Percentiles rank a stretch among this genome's conserved stretches.
These are phyloP conservation scores for Schizothecium vesticola DNA, from an alignment of 495 filamentous ascomycete species.

Conservation along the genomic window DNA sequence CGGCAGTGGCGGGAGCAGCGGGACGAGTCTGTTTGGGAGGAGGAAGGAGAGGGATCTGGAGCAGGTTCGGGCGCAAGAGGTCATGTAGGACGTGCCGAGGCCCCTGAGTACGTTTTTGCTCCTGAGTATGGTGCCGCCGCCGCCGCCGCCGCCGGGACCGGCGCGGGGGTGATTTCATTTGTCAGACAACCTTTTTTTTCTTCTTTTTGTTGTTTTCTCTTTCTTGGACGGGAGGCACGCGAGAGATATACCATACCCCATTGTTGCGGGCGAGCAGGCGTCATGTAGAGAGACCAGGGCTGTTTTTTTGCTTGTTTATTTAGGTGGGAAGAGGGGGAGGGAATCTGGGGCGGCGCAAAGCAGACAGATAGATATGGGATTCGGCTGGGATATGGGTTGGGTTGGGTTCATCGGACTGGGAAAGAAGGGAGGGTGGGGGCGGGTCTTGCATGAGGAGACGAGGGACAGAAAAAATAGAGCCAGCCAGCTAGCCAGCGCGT, in stretches of 20 bases:
- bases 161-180: neutral
- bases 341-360: neutral
- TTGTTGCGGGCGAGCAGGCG: neutral
- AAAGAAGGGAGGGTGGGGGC: neutral
- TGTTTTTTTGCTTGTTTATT: neutral
- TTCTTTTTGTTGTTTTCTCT: neutral
- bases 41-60: constrained; percentile 26
- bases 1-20: constrained; percentile 28
- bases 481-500: neutral
- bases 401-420: neutral
- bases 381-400: neutral
- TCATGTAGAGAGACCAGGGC: neutral
- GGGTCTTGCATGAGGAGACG: neutral
- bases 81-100: constrained; percentile 27
- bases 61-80: constrained; percentile 27
- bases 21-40: constrained; percentile 35
- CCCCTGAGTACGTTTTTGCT: constrained; percentile 19
- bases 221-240: neutral
- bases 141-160: neutral
- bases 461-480: neutral
- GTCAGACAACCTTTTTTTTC: neutral
- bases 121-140: neutral
- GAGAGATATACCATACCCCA: neutral
- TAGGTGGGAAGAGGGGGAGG: neutral
- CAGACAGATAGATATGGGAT: neutral